Evolutionary conservation across 2,329 filamentous ascomycete genomes (phyloP).

Genomic region (Emmonsia crescens): DNA sequence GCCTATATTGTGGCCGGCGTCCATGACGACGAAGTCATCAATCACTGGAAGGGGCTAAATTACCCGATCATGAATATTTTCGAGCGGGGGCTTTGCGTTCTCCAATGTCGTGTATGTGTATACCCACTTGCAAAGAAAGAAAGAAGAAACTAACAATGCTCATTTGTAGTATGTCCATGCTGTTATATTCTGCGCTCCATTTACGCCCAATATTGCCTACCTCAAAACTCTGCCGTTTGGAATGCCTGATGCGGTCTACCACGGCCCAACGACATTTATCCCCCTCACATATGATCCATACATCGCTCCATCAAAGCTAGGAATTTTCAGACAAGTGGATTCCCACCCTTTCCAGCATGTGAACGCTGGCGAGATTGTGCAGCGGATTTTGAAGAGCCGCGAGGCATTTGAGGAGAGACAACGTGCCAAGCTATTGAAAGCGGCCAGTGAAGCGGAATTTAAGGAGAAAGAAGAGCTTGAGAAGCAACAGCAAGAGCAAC

Average conservation of each 20-base stretch:
- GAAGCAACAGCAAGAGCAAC: slow-evolving; percentile 4
- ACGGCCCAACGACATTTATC: slow-evolving; percentile 92
- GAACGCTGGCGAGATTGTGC: slow-evolving; percentile 85
- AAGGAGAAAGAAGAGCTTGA: slow-evolving; percentile 45
- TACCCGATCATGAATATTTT: slow-evolving; percentile 99
- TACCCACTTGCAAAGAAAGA: no score
- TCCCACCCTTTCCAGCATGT: slow-evolving; percentile 73
- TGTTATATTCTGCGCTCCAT: slow-evolving; percentile 82
- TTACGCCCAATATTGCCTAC: slow-evolving; percentile 70
- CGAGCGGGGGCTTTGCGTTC: slow-evolving; percentile 85
- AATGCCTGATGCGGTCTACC: slow-evolving; percentile 72
- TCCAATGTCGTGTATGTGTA: slow-evolving; percentile 72
- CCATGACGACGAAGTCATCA: slow-evolving; percentile 91
- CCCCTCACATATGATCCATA: slow-evolving; percentile 69
- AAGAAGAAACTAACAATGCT: slow-evolving; percentile 8
- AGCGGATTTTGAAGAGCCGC: slow-evolving; percentile 75
- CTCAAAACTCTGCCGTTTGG: slow-evolving; percentile 64
- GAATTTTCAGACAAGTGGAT: slow-evolving; percentile 71
- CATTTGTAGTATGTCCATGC: slow-evolving; percentile 64
- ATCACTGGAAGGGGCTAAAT: slow-evolving; percentile 92
- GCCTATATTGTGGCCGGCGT: slow-evolving; percentile 87
- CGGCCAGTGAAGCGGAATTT: slow-evolving; percentile 58
- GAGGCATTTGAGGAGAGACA: slow-evolving; percentile 87
- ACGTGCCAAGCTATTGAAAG: slow-evolving; percentile 79
- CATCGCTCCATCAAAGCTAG: slow-evolving; percentile 64